These are phyloP conservation scores for Penicillium italicum DNA, from an alignment of 2,329 filamentous ascomycete species.

Conservation along the genomic window DNA sequence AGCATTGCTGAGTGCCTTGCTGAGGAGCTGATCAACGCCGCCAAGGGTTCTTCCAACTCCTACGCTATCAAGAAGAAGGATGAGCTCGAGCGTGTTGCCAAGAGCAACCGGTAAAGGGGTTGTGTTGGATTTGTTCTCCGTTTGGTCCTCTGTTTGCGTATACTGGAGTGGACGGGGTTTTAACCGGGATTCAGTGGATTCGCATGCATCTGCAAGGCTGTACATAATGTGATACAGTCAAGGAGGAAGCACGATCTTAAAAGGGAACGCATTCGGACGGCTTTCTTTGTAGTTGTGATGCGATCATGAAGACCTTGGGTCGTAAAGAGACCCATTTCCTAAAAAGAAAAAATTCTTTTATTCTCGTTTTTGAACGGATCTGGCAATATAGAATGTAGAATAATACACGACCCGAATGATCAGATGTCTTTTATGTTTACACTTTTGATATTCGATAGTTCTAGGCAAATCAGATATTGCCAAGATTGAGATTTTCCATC, in stretches of 20 bases:
- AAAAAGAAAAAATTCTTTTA: constrained; percentile 27
- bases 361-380: constrained; percentile 5
- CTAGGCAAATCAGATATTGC: constrained; percentile 2
- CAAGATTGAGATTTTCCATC: constrained; percentile 15
- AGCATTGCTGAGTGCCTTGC: constrained; percentile 98
- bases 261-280: constrained; percentile 38
- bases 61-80: constrained; percentile 99
- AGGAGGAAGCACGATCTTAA: constrained; percentile 38
- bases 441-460: not conserved
- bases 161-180: constrained; percentile 41
- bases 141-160: constrained; percentile 40
- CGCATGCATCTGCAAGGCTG: constrained; percentile 42
- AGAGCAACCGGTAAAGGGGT: constrained; percentile 95
- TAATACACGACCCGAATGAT: not conserved
- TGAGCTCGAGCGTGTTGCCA: constrained; percentile 99
- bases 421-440: not conserved
- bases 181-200: constrained; percentile 42
- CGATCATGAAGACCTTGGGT: constrained; percentile 39
- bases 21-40: constrained; percentile 99
- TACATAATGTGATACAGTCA: constrained; percentile 39
- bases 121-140: constrained; percentile 38
- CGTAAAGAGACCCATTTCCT: constrained; percentile 25
- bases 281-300: constrained; percentile 44
- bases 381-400: constrained; percentile 1
- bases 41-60: constrained; percentile 99